A percentile compares a stretch with the other conserved stretches of the same genome.
Evolutionary conservation across 352 stramenopile species (phyloP).

Genomic region (Globisporangium camurandrum): DNA sequence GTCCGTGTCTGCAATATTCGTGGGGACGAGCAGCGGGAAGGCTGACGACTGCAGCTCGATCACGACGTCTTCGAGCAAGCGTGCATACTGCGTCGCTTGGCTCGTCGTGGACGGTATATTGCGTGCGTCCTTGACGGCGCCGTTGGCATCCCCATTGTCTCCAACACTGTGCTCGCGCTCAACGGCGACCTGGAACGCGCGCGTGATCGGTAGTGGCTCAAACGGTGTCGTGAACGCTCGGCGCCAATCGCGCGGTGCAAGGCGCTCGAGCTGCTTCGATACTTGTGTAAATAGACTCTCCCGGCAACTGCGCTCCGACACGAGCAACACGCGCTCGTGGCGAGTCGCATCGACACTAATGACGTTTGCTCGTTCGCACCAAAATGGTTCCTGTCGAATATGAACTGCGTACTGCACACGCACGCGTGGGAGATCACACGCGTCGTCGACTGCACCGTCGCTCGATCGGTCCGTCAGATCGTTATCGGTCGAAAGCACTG

Average conservation of each 20-base stretch:
- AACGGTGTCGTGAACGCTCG: constrained; percentile 23
- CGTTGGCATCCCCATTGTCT: not conserved
- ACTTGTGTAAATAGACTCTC: constrained; percentile 12
- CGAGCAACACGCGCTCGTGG: not conserved
- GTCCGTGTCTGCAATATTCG: too few species aligned
- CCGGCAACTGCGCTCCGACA: not conserved
- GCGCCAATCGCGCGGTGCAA: constrained; percentile 21
- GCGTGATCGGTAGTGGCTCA: constrained; percentile 26
- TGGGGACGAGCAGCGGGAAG: constrained; percentile 47
- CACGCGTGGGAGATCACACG: constrained; percentile 10
- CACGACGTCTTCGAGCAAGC: constrained; percentile 32
- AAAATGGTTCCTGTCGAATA: too few species aligned
- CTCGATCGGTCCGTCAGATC: not conserved
- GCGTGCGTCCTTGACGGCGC: not conserved
- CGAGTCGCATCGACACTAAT: not conserved
- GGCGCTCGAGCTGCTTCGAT: constrained; percentile 8
- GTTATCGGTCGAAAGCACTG: too few species aligned
- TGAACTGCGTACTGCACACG: not conserved
- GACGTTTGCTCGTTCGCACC: too few species aligned
- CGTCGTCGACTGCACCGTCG: constrained; percentile 4
- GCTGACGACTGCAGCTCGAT: constrained; percentile 51
- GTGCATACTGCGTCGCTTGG: constrained; percentile 36
- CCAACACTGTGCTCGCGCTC: not conserved
- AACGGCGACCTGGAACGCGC: constrained; percentile 24
- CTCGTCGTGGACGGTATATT: constrained; percentile 13